Evolutionary conservation across 139 green algal genomes (phyloP), one percentile per base, ranked within the genome.

Genomic region (Micractinium sp.): DNA sequence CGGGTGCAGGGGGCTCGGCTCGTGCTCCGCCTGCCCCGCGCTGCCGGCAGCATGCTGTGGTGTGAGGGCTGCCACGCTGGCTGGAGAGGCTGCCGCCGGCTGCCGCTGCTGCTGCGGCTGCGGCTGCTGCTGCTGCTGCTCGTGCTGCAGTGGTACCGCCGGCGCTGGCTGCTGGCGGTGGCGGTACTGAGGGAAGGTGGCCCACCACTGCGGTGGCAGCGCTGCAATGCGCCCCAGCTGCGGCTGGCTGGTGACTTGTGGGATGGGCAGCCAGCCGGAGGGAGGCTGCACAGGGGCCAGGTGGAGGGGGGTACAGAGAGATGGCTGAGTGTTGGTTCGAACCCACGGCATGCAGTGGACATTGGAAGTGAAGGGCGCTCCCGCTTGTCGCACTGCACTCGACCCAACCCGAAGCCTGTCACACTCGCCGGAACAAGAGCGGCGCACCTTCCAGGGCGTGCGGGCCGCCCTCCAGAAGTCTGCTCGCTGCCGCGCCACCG

Each of bases 381-480:
- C 7, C 23, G 63, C 63, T 73, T 73, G 63, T 20, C 3, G 23
- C 14, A 12, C 22, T 73, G 63, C 63, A 73, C 63, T 12, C 22
- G 2, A 71, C 22, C 20, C 63, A 25, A 12, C 63, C 63, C 14
- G 12, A 27, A 71, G 47, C 47, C 5, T 56, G 47, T 9, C 9
- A 56, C 47, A 56, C 9, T 9, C 47, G 47, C 47, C 9, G 47
- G 9, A 56, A 16, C 7, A 56, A 56, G 71, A 3, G 25, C 67
- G 33, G 25, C 77, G 3, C 47, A 84, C 78, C 78, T 84, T 84
- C 78, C 78, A 84, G 4, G 78, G 78, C 41, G 22, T 35, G 41
- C 78, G 41, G 47, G 67, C 67, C 15, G 67, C 83, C 27, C 83
- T 38, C 83, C 83, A 87, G 66, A 87, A 87, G 83, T 87, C 83